Conservation (phyloP, 805 yeast species). For the Pichia rugopelliculosa region DNA sequence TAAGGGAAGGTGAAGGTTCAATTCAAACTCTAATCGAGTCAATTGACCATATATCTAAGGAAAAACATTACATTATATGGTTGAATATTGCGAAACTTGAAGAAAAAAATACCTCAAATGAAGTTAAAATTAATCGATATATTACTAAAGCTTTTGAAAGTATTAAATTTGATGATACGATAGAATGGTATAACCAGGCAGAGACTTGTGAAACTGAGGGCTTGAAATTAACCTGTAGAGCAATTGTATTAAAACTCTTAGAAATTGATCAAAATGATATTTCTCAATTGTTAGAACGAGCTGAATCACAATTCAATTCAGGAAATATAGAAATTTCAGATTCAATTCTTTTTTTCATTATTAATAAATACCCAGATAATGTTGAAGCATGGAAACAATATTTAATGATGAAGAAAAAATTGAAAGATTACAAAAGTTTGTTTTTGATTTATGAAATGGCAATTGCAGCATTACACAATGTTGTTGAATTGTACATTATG, state of each 20-base stretch:
- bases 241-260: slow-evolving; percentile 38
- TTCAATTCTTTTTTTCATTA: slow-evolving; percentile 39
- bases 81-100: slow-evolving; percentile 62
- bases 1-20: slow-evolving; percentile 40
- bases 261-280: not conserved
- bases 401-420: slow-evolving; percentile 30
- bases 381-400: slow-evolving; percentile 43
- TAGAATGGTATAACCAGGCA: slow-evolving; percentile 54
- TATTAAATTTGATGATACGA: slow-evolving; percentile 25
- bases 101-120: slow-evolving; percentile 40
- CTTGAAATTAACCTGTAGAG: slow-evolving; percentile 40
- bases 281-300: slow-evolving; percentile 22
- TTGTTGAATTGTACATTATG: slow-evolving; percentile 51
- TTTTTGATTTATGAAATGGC: slow-evolving; percentile 48
- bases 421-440: slow-evolving; percentile 25
- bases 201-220: slow-evolving; percentile 42
- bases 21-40: slow-evolving; percentile 52
- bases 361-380: slow-evolving; percentile 41
- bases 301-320: slow-evolving; percentile 20
- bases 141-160: slow-evolving; percentile 38
- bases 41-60: slow-evolving; percentile 39
- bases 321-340: slow-evolving; percentile 33
- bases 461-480: slow-evolving; percentile 39
- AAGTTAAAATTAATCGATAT: slow-evolving; percentile 40
- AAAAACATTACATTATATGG: slow-evolving; percentile 50